Evolutionary conservation across 768 basidiomycete species (phyloP).

Genomic region (Podaxis sp.): DNA sequence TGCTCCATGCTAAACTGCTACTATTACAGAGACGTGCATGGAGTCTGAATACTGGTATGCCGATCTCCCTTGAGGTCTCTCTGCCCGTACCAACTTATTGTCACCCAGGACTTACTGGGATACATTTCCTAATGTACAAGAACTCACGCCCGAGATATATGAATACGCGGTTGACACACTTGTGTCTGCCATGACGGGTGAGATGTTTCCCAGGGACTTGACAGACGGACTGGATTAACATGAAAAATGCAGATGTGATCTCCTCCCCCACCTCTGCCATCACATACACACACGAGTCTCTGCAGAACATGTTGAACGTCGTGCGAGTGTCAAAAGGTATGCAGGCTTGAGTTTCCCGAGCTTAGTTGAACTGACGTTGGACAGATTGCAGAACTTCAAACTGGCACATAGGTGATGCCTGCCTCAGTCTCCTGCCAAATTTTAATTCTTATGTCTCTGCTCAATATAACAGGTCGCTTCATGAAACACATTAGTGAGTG

Average conservation of each 20-base stretch:
- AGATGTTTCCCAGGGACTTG: background rate
- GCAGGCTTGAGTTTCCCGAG: background rate
- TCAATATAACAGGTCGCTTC: conserved; percentile 2
- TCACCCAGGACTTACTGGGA: conserved; percentile 8
- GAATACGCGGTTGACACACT: conserved; percentile 4
- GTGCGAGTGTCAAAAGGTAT: background rate
- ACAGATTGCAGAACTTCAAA: conserved; percentile 4
- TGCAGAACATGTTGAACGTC: conserved; percentile 6
- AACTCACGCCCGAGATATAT: background rate
- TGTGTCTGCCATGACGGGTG: conserved; percentile 9
- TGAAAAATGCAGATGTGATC: background rate
- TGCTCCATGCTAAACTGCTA: background rate
- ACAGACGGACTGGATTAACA: background rate
- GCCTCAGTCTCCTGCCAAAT: background rate
- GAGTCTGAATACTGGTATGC: conserved; percentile 11
- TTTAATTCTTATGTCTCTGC: background rate
- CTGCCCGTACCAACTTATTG: too few relatives aligned
- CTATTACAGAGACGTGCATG: background rate
- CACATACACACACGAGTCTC: background rate
- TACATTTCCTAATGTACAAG: background rate
- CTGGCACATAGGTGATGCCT: conserved; percentile 13
- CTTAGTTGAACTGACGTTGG: background rate
- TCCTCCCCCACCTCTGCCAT: background rate
- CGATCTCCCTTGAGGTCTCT: background rate
- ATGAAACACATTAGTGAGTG: conserved; percentile 1